Evolutionary conservation across 352 stramenopile species (phyloP), one percentile per base, ranked within the genome.

Genomic region (Globisporangium recalcitrans): DNA sequence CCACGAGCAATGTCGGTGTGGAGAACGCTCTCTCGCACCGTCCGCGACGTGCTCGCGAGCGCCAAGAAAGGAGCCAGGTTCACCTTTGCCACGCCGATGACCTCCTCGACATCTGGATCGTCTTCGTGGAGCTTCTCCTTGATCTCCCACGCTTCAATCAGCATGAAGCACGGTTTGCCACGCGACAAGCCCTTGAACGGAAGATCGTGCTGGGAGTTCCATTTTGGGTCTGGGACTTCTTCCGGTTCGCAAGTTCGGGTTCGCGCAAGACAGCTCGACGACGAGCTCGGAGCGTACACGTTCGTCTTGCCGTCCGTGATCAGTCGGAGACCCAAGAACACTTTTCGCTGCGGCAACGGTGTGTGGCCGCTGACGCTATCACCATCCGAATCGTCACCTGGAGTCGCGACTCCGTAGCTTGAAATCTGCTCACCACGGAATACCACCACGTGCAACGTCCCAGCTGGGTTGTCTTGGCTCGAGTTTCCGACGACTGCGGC

Each of bases 21-120:
- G 38, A 95, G 69, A 9, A 95, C 86, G 52, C 86, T 93, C 62
- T 92, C 80, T 14, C 84, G 78, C 34, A 92, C 87, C 0, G 82
- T 90, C 38, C 82, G 74, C n/a, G 82, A 93, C 9, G 83, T 85
- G 62, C 82, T 92, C 14, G 85, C 87, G 31, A 95, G 70, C 1
- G 87, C 87, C 51, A 95, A 67, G 65, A 94, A 95, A n/a, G 87
- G 87, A 19, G 86, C 87, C 44, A 95, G 63, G 54, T 95, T 95
- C 21, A 95, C 87, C 64, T 94, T 95, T 22, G 85, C 85, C 9
- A 95, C 85, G 22, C 85, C 87, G 29, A 95, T 62, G 29, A 95
- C 64, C 62, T 89, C 81, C 56, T 95, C 86, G 3, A 75, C 70
- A 4, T 82, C 69, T 3, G 59, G 31, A 3, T 70, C 72, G n/a